Evolutionary conservation across 139 green algal species (phyloP), one percentile per base, ranked within the genome.

Genomic region (Picochlorum sp.): DNA sequence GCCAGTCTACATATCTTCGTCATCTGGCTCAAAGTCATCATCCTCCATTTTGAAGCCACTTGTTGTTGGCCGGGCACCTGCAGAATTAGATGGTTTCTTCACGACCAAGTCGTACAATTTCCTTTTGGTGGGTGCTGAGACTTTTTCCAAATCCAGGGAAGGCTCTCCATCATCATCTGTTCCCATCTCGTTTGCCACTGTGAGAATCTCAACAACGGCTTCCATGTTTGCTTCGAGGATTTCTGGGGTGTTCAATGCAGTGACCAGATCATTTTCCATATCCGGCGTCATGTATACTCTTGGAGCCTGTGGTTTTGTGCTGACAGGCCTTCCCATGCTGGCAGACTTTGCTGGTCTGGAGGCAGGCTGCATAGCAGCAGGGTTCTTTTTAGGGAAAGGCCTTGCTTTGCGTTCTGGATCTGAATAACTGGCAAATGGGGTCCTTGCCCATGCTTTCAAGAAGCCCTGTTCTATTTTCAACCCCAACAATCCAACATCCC

Each of bases 221-320:
- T 73, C 57, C 71, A 77, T 73, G 45, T 77, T 77, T 37, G 49
- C 37, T 14, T 63, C 59, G 57, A 77, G 34, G 49, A 77, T 65
- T 10, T 16, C 23, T 38, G 69, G 63, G 44, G 71, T 57, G 15
- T 58, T 34, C 26, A 68, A 52, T 49, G 71, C 65, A 45, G 60
- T 52, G 4, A 63, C 64, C 57, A 77, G 58, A 50, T 45, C 31
- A 31, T 67, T 51, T 49, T 68, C 45, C 67, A 69, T 70, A 20
- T 72, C 56, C n/a, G 62, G 34, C 34, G 37, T 66, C 24, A 59
- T 24, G 14, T 47, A 30, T 38, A 34, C 13, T 59, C 13, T 34
- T 31, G 51, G 20, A 34, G 51, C 21, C 23, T 49, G 51, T 20
- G 28, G 4, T 14, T 15, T 26, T 13, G 15, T 26, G 28, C 15